These are phyloP conservation scores for Rhodocollybia butyracea DNA, from an alignment of 768 basidiomycete species.

Conservation along the genomic window DNA sequence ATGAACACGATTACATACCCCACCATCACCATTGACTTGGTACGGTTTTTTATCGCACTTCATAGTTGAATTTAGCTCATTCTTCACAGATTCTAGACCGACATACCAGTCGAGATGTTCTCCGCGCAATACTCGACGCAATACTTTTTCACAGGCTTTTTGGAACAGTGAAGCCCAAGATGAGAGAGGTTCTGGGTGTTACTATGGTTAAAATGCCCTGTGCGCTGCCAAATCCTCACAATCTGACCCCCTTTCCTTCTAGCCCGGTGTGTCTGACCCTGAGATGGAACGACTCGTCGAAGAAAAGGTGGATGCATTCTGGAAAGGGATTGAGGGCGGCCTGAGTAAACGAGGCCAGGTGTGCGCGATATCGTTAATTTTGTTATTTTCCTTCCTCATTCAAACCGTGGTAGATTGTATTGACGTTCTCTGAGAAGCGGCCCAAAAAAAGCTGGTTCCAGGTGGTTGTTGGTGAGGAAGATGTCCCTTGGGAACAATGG, in stretches of 20 bases:
- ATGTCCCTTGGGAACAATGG: conserved; percentile 89
- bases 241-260: background rate
- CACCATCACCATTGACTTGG: conserved; percentile 8
- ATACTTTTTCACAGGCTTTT: conserved; percentile 84
- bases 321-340: conserved; percentile 69
- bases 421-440: conserved; percentile 76
- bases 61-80: background rate
- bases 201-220: conserved; percentile 60
- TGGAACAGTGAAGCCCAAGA: conserved; percentile 73
- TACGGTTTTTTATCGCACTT: background rate
- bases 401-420: conserved; percentile 46
- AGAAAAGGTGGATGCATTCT: conserved; percentile 75
- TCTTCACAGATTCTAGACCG: background rate
- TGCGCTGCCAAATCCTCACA: background rate
- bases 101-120: background rate
- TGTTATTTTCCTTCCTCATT: background rate
- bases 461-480: conserved; percentile 70
- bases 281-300: conserved; percentile 70
- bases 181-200: conserved; percentile 78
- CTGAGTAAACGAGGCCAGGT: conserved; percentile 70
- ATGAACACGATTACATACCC: conserved; percentile 3
- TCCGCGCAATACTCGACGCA: conserved; percentile 55
- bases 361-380: conserved; percentile 13
- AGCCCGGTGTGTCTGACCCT: conserved; percentile 78
- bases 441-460: conserved; percentile 79